Evolutionary conservation across 345 rosid genomes (phyloP).

Genomic region (Arabidopsis thaliana): DNA sequence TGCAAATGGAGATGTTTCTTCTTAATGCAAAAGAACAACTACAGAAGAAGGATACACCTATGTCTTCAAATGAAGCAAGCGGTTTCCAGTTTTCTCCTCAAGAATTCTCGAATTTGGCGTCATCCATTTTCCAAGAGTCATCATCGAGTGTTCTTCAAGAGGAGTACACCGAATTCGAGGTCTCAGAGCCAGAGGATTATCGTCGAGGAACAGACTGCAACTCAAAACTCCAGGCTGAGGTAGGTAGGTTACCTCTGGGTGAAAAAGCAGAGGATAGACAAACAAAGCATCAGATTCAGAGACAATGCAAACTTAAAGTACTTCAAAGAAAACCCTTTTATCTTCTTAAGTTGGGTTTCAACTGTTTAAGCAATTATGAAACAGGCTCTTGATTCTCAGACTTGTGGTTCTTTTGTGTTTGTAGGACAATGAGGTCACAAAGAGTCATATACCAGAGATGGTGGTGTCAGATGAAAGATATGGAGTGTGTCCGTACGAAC

Average conservation of each 20-base stretch:
- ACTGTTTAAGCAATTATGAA: conserved; percentile 19
- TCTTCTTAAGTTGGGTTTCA: conserved; percentile 9
- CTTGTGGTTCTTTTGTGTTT: conserved; percentile 15
- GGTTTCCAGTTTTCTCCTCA: conserved; percentile 40
- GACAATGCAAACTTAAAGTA: conserved; percentile 49
- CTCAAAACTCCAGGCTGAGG: conserved; percentile 66
- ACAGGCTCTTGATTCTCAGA: conserved; percentile 1
- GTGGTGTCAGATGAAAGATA: conserved; percentile 38
- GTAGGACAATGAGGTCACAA: conserved; percentile 17
- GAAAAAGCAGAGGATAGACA: conserved; percentile 49
- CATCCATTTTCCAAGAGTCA: conserved; percentile 48
- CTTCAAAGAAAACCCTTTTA: neutral
- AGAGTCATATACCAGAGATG: conserved; percentile 29
- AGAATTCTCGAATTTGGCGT: conserved; percentile 44
- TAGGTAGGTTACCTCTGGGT: conserved; percentile 52
- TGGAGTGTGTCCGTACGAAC: conserved; percentile 69
- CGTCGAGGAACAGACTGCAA: conserved; percentile 54
- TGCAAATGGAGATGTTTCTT: conserved; percentile 65
- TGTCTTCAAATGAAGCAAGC: conserved; percentile 28
- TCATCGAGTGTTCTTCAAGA: conserved; percentile 42
- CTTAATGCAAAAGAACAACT: conserved; percentile 49
- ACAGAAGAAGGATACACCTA: conserved; percentile 36
- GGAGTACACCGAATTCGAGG: conserved; percentile 41
- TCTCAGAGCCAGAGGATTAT: conserved; percentile 48
- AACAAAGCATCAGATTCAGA: conserved; percentile 28